These are phyloP conservation scores for Tieghemiomyces parasiticus DNA, from an alignment of 192 early-diverging fungal species.

Conservation along the genomic window DNA sequence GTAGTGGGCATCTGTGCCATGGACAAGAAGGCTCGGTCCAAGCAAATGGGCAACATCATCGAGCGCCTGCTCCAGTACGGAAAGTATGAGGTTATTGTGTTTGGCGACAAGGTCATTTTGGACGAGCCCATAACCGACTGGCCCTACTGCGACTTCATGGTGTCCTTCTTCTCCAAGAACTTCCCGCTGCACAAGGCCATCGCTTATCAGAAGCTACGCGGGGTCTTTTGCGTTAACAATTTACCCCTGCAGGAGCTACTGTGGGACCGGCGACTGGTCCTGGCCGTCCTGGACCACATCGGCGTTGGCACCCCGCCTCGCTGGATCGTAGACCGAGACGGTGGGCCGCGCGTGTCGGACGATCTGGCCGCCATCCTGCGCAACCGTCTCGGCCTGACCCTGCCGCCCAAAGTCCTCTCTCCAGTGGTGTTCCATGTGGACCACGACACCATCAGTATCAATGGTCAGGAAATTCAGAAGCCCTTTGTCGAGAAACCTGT, in stretches of 20 bases:
- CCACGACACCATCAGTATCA: slow-evolving; percentile 54
- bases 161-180: slow-evolving; percentile 88
- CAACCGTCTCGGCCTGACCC: slow-evolving; percentile 16
- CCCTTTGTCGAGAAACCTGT: slow-evolving; percentile 98
- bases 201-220: slow-evolving; percentile 64
- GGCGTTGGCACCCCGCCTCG: slow-evolving; percentile 72
- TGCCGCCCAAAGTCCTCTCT: background rate
- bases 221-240: slow-evolving; percentile 86
- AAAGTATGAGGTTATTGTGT: slow-evolving; percentile 73
- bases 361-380: slow-evolving; percentile 37
- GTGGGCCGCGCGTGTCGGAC: slow-evolving; percentile 37
- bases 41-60: slow-evolving; percentile 92
- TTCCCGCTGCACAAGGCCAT: slow-evolving; percentile 93
- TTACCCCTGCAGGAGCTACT: slow-evolving; percentile 75
- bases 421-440: slow-evolving; percentile 26
- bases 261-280: slow-evolving; percentile 78
- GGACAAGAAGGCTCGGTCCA: slow-evolving; percentile 88
- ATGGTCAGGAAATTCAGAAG: slow-evolving; percentile 55
- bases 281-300: slow-evolving; percentile 61
- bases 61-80: slow-evolving; percentile 45
- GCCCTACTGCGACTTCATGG: slow-evolving; percentile 91
- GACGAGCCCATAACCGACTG: slow-evolving; percentile 84
- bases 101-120: slow-evolving; percentile 93
- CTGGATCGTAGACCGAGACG: slow-evolving; percentile 53
- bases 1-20: slow-evolving; percentile 81